phyloP scores from a whole-genome alignment of 2,329 filamentous ascomycete species.

The Blastomyces emzantsi region DNA sequence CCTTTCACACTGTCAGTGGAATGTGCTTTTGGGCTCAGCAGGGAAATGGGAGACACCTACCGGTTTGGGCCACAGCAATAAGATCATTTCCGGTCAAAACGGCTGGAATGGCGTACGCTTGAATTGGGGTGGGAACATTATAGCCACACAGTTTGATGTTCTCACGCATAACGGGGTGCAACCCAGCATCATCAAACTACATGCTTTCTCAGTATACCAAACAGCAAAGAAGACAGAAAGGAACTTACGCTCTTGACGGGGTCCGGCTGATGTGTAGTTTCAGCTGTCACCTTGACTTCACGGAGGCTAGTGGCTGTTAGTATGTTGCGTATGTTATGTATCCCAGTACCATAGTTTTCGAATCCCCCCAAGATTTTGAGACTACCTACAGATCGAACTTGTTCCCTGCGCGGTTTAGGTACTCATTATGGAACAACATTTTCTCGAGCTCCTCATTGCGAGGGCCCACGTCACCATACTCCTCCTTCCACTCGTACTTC shows the following conservation, averaged over 20 bases:
- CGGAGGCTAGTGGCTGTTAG: constrained; percentile 29
- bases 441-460: constrained; percentile 60
- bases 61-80: constrained; percentile 85
- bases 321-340: background rate
- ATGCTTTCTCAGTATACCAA: constrained; percentile 22
- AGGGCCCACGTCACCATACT: constrained; percentile 78
- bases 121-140: constrained; percentile 68
- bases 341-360: background rate
- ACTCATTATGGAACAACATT: constrained; percentile 58
- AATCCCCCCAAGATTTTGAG: background rate
- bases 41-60: constrained; percentile 46
- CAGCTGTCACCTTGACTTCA: constrained; percentile 43
- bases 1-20: constrained; percentile 44
- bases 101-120: constrained; percentile 73
- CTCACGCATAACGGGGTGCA: constrained; percentile 73
- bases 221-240: background rate
- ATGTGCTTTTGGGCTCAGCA: background rate
- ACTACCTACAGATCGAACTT: constrained; percentile 53
- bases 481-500: constrained; percentile 76
- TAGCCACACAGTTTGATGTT: constrained; percentile 72
- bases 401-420: constrained; percentile 47
- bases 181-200: constrained; percentile 64
- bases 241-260: constrained; percentile 44
- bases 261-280: constrained; percentile 39
- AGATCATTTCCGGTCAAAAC: constrained; percentile 70